A percentile compares a stretch with the other conserved stretches of the same genome.
These are phyloP conservation scores for Paratinospora sagittata DNA, from an alignment of 164 flowering plant genomes.

Conservation along the genomic window DNA sequence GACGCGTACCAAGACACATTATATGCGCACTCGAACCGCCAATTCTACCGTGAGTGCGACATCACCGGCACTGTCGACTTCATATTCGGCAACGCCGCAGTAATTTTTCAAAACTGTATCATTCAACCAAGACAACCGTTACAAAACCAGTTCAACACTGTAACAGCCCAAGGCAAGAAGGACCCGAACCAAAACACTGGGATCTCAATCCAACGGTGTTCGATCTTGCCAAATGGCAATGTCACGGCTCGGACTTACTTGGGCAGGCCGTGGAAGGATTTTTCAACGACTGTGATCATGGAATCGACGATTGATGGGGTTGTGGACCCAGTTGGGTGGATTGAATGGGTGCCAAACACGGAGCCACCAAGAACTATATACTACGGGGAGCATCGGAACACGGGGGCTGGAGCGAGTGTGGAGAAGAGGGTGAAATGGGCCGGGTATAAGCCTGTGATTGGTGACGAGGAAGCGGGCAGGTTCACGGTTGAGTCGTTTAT, in stretches of 20 bases:
- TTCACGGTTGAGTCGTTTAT: constrained; percentile 46
- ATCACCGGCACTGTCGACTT: constrained; percentile 77
- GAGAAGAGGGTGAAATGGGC: constrained; percentile 62
- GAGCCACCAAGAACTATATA: constrained; percentile 53
- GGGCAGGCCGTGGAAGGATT: constrained; percentile 86
- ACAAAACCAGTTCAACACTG: constrained; percentile 52
- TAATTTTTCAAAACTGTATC: constrained; percentile 55
- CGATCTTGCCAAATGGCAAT: constrained; percentile 24
- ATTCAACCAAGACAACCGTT: constrained; percentile 67
- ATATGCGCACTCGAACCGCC: constrained; percentile 70
- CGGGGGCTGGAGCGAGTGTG: constrained; percentile 54
- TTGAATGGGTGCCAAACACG: constrained; percentile 35
- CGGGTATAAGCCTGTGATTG: constrained; percentile 44
- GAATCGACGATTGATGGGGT: constrained; percentile 41
- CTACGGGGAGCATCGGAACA: constrained; percentile 73
- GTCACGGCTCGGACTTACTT: constrained; percentile 51
- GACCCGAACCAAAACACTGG: constrained; percentile 70
- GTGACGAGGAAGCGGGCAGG: constrained; percentile 29
- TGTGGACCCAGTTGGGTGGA: constrained; percentile 59
- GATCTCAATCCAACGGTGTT: constrained; percentile 53
- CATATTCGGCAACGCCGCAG: constrained; percentile 77
- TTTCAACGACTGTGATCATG: constrained; percentile 71
- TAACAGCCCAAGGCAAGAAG: constrained; percentile 80
- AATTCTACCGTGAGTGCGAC: constrained; percentile 71
- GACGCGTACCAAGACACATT: constrained; percentile 78